These are phyloP conservation scores for Saccharum hybrid DNA, from an alignment of 202 grass and related monocot species.

Conservation along the genomic window DNA sequence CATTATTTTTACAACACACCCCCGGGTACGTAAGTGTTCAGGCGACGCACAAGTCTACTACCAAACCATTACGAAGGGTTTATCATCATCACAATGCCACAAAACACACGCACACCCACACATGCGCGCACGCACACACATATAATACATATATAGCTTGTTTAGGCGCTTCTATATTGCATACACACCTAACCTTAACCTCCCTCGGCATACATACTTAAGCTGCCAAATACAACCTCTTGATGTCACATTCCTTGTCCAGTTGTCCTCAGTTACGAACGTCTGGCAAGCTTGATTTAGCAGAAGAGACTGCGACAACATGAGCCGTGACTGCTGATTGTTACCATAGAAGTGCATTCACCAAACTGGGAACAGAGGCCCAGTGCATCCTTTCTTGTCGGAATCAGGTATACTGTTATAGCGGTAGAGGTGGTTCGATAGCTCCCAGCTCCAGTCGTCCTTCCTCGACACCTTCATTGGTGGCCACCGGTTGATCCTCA, in stretches of 20 bases:
- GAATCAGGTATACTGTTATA: slow-evolving; percentile 84
- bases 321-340: background rate
- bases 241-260: background rate
- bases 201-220: slow-evolving; percentile 4
- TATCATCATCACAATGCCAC: background rate
- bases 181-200: background rate
- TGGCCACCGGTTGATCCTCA: slow-evolving; percentile 86
- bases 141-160: background rate
- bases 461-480: slow-evolving; percentile 71
- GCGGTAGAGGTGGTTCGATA: slow-evolving; percentile 66
- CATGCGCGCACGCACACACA: background rate
- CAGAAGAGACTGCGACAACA: background rate
- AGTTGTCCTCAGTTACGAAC: background rate
- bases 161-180: background rate
- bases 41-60: background rate
- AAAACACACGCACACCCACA: background rate
- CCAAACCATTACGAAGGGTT: background rate
- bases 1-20: background rate
- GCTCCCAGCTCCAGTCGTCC: slow-evolving; percentile 93
- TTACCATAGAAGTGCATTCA: slow-evolving; percentile 39
- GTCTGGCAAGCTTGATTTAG: slow-evolving; percentile 7
- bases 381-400: slow-evolving; percentile 63
- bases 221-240: slow-evolving; percentile 15
- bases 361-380: slow-evolving; percentile 92
- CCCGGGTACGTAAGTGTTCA: slow-evolving; percentile 21